Evolutionary conservation across 2,329 filamentous ascomycete species (phyloP).

Genomic region (Botrytis tulipae): DNA sequence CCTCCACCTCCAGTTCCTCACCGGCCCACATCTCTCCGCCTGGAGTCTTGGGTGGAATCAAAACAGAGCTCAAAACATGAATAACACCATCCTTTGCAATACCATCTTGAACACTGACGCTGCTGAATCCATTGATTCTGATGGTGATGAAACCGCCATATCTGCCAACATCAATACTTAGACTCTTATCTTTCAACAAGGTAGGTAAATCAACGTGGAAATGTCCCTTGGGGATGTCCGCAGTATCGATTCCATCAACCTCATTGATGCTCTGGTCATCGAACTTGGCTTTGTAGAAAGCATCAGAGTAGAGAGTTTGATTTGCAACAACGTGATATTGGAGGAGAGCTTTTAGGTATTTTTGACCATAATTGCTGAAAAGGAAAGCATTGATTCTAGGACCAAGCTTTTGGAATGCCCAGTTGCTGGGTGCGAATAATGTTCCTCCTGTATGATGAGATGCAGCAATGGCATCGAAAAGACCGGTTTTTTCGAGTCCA

Average conservation of each 20-base stretch:
- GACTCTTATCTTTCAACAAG: conserved; percentile 60
- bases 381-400: conserved; percentile 76
- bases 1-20: conserved; percentile 57
- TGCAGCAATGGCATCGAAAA: conserved; percentile 59
- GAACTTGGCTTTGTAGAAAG: conserved; percentile 59
- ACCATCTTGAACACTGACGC: conserved; percentile 66
- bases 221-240: conserved; percentile 36
- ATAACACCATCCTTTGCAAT: conserved; percentile 78
- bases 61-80: conserved; percentile 69
- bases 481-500: conserved; percentile 70
- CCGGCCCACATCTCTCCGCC: conserved; percentile 51
- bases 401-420: conserved; percentile 75
- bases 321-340: conserved; percentile 76
- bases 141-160: conserved; percentile 69
- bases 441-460: conserved; percentile 62
- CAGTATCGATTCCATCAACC: conserved; percentile 29
- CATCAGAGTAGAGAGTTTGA: conserved; percentile 79
- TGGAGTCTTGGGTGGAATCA: conserved; percentile 65
- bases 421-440: conserved; percentile 78
- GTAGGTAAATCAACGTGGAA: conserved; percentile 72
- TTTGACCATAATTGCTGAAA: conserved; percentile 72
- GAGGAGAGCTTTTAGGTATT: conserved; percentile 74
- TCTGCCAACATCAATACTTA: conserved; percentile 69
- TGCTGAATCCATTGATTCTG: conserved; percentile 70
- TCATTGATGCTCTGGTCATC: conserved; percentile 26